Conservation (phyloP, 208 protist genomes). For the Leptomonas seymouri region DNA sequence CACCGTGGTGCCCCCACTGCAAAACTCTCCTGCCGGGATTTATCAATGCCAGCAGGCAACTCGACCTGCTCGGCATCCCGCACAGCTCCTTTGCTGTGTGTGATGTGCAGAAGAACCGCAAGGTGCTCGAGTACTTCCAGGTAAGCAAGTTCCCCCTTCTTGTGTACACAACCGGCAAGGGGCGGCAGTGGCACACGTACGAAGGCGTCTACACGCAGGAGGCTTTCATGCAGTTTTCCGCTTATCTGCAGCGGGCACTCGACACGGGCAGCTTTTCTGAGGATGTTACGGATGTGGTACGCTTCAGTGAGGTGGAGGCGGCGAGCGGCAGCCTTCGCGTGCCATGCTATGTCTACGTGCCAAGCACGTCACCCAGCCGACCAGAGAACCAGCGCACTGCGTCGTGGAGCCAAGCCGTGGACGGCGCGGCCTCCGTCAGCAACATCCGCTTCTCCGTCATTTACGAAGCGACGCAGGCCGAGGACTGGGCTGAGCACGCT, state of each 20-base stretch:
- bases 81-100: conserved; percentile 53
- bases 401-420: conserved; percentile 58
- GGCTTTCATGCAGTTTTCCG: conserved; percentile 65
- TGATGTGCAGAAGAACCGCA: conserved; percentile 50
- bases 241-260: conserved; percentile 50
- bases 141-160: conserved; percentile 68
- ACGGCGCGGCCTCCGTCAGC: conserved; percentile 62
- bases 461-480: conserved; percentile 47
- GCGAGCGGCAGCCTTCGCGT: conserved; percentile 42
- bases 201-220: conserved; percentile 52
- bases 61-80: conserved; percentile 31
- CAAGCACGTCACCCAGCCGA: conserved; percentile 27
- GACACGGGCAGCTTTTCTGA: conserved; percentile 62
- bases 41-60: conserved; percentile 58
- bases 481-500: conserved; percentile 36
- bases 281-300: conserved; percentile 48
- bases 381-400: conserved; percentile 36
- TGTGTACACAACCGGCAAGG: conserved; percentile 81
- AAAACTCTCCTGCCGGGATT: conserved; percentile 72
- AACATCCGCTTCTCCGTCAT: conserved; percentile 78
- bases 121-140: conserved; percentile 57
- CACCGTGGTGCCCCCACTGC: conserved; percentile 87
- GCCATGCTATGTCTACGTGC: conserved; percentile 77
- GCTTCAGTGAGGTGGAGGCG: conserved; percentile 48
- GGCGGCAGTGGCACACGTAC: conserved; percentile 54